Percentiles rank a stretch among this genome's conserved stretches.
Conservation (phyloP, 2,329 filamentous ascomycete species). For the Ascocoryne sarcoides region DNA sequence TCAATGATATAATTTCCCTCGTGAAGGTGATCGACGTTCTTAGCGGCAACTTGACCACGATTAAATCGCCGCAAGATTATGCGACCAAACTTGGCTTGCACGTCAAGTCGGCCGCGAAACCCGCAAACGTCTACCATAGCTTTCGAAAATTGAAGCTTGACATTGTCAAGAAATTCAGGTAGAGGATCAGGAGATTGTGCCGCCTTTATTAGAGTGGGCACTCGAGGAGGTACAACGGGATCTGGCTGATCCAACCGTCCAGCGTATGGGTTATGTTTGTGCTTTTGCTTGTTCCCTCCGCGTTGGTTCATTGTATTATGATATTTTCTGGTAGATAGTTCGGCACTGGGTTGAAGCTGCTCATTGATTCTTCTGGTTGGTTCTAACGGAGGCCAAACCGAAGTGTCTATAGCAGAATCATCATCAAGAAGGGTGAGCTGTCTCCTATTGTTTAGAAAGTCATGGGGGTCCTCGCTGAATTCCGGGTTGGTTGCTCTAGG, state of each 20-base stretch:
- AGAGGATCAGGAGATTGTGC: constrained; percentile 8
- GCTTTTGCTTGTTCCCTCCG: constrained; percentile 6
- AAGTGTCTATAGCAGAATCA: constrained; percentile 3
- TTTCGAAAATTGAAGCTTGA: constrained; percentile 11
- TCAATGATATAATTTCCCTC: background rate
- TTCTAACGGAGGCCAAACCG: background rate
- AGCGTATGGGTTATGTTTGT: constrained; percentile 1
- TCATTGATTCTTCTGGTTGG: background rate
- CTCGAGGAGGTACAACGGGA: background rate
- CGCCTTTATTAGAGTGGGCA: background rate
- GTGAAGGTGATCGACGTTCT: constrained; percentile 2
- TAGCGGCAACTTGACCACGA: constrained; percentile 7
- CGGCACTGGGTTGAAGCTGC: constrained; percentile 8
- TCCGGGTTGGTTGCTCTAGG: too few relatives aligned
- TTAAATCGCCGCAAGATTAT: constrained; percentile 16
- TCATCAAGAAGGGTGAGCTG: constrained; percentile 8
- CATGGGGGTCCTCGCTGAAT: too few relatives aligned
- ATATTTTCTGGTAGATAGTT: constrained; percentile 14
- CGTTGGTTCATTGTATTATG: constrained; percentile 23
- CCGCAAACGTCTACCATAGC: constrained; percentile 17
- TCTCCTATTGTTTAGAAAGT: too few relatives aligned
- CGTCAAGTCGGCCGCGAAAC: constrained; percentile 18
- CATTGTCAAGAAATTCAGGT: constrained; percentile 13
- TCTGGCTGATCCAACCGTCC: constrained; percentile 1
- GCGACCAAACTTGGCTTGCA: constrained; percentile 25